A percentile compares a stretch with the other conserved stretches of the same genome.
Evolutionary conservation across 257 asterid species (phyloP).

Genomic region (Ballota nigra): DNA sequence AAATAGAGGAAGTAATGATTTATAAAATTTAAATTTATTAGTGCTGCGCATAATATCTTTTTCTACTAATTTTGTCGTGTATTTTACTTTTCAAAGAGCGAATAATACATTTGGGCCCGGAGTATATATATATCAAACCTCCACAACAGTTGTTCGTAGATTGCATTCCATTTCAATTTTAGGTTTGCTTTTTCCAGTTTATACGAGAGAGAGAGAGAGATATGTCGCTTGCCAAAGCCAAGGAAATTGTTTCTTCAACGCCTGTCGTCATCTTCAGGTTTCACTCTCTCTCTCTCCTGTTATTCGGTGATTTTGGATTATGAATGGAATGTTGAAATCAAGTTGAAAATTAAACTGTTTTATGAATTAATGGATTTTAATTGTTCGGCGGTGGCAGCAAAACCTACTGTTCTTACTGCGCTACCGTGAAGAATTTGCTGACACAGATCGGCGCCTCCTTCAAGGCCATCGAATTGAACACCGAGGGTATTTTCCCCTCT

Average conservation of each 20-base stretch:
- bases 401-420: constrained; percentile 72
- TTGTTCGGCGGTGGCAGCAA: constrained; percentile 53
- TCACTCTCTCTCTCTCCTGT: constrained; percentile 4
- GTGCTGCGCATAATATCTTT: no score
- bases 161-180: background rate
- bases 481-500: constrained; percentile 45
- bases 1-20: no score
- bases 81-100: no score
- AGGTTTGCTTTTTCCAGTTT: background rate
- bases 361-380: constrained; percentile 9
- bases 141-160: background rate
- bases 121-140: background rate
- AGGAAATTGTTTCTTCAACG: constrained; percentile 62
- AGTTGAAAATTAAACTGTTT: background rate
- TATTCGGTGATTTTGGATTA: background rate
- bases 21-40: no score
- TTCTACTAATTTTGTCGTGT: no score
- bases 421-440: constrained; percentile 71
- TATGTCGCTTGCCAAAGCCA: constrained; percentile 77
- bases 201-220: background rate
- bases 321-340: background rate
- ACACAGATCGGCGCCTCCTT: constrained; percentile 58
- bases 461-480: constrained; percentile 71
- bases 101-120: no score
- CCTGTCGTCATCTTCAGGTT: constrained; percentile 86